These are phyloP conservation scores for Mycena olivaceomarginata DNA, from an alignment of 768 basidiomycete species.

Conservation along the genomic window DNA sequence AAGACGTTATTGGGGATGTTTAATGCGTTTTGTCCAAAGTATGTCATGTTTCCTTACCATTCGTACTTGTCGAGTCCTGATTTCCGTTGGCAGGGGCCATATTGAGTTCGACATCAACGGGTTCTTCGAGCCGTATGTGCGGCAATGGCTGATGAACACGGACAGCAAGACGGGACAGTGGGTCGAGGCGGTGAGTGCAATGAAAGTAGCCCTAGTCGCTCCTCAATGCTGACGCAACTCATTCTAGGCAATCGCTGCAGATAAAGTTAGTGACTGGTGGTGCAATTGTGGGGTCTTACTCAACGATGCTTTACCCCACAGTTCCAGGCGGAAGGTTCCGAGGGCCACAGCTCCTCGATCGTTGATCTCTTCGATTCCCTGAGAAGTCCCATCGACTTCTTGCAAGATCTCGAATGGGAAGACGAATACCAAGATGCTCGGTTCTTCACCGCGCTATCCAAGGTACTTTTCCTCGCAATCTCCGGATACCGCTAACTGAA, in stretches of 20 bases:
- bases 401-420: conserved; percentile 94
- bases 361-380: conserved; percentile 97
- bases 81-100: conserved; percentile 63
- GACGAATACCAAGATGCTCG: conserved; percentile 92
- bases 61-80: conserved; percentile 13
- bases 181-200: conserved; percentile 88
- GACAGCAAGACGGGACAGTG: conserved; percentile 94
- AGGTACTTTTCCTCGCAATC: conserved; percentile 67
- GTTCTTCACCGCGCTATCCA: conserved; percentile 92
- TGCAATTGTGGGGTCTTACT: conserved; percentile 12
- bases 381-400: conserved; percentile 90
- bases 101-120: conserved; percentile 81
- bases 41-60: conserved; percentile 50
- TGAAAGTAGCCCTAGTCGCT: background rate
- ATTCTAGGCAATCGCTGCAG: conserved; percentile 84
- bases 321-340: conserved; percentile 87
- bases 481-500: background rate
- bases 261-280: conserved; percentile 73
- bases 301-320: conserved; percentile 49
- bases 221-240: conserved; percentile 28
- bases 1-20: conserved; percentile 88
- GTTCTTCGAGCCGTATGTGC: conserved; percentile 93
- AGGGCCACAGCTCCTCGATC: conserved; percentile 97
- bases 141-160: conserved; percentile 92
- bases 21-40: conserved; percentile 88